Evolutionary conservation across 176 grass and related monocot genomes (phyloP), one percentile per base, ranked within the genome.

Genomic region (Melocanna baccifera): DNA sequence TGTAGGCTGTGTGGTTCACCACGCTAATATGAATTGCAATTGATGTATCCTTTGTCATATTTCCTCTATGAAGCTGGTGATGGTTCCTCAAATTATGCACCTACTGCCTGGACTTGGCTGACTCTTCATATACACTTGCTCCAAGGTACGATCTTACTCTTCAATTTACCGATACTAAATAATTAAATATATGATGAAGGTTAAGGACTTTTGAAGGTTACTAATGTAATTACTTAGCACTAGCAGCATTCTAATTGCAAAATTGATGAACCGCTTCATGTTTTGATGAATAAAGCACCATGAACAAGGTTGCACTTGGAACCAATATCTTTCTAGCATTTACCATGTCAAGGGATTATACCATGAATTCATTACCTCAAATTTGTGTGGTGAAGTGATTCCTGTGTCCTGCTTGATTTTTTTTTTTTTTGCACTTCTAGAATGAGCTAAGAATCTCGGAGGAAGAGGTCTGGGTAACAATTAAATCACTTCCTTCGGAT

Each of bases 11-110:
- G 93, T 86, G 87, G 93, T 40, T 89, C 91, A 67, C 62, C 30
- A 26, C 76, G 65, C 22, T 75, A 76, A 46, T 96, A 87, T 87
- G 96, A 99, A 81, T 70, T 96, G 77, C 96, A 99, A 85, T 87
- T 99, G 78, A 94, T 99, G 93, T 89, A 93, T 14, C 96, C 96
- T 51, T 63, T 99, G 32, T 85, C 94, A 65, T 92, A 91, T 89
- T 99, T 96, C 87, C 87, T 99, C 46, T 47, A 96, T 32, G 73
- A 96, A 92, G 96, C 86, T 85, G 47, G 83, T 78, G 75, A 86
- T 16, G 77, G 51, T 67, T 89, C 87, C 80, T 88, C 87, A 45
- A 69, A 78, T 91, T 92, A 78, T 91, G 87, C 91, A 75, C 75
- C 87, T 26, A 80, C 86, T 77, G 86, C 75, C 41, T 99, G 96